A percentile compares a stretch with the other conserved stretches of the same genome.
These are phyloP conservation scores for Solanum chacoense DNA, from an alignment of 305 asterid species.

Conservation along the genomic window DNA sequence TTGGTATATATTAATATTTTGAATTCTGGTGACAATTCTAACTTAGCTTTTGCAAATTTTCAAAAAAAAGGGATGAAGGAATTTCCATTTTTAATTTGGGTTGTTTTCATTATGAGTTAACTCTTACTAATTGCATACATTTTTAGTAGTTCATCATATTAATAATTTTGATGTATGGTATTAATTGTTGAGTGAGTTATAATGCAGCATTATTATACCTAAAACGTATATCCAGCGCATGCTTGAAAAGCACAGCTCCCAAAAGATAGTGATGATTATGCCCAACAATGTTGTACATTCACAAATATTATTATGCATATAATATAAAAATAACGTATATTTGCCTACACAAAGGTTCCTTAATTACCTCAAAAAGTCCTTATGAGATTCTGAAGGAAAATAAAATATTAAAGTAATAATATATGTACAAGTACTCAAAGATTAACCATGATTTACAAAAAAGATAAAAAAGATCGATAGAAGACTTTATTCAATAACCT, in stretches of 20 bases:
- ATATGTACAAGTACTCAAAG: not conserved
- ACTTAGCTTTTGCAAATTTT: not conserved
- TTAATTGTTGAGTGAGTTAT: not conserved
- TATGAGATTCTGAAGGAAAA: not conserved
- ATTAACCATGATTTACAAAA: too few relatives aligned
- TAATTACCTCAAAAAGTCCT: not conserved
- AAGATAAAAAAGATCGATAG: not conserved
- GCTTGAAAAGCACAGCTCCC: constrained; percentile 2
- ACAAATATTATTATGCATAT: not conserved
- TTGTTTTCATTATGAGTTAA: not conserved
- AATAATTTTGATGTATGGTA: not conserved
- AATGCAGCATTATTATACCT: not conserved
- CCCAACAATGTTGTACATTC: not conserved
- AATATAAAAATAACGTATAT: not conserved
- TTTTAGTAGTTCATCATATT: not conserved
- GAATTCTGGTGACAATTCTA: not conserved
- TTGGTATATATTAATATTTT: not conserved
- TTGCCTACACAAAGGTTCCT: not conserved
- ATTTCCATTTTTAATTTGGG: not conserved
- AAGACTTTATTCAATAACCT: too few relatives aligned
- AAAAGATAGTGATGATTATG: not conserved
- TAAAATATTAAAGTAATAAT: too few relatives aligned
- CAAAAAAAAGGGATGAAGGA: not conserved
- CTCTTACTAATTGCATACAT: not conserved
- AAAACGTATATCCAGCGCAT: constrained; percentile 4